phyloP scores from a whole-genome alignment of 2,329 filamentous ascomycete species.

The Monosporascus cannonballus region DNA sequence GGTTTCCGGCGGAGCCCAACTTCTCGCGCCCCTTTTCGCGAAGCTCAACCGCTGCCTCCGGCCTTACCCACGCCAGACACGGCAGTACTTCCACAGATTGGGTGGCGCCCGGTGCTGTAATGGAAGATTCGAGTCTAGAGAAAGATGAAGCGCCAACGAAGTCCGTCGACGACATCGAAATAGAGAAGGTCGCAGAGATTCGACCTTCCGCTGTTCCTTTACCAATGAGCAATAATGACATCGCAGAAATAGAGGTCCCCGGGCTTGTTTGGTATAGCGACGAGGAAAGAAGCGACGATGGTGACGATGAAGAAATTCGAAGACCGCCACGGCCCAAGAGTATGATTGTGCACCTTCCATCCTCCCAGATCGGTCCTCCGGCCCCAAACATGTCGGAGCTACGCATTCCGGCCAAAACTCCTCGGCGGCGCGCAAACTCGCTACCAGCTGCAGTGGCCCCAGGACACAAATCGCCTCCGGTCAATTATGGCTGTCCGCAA shows the following conservation, averaged over 20 bases:
- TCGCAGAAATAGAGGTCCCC: conserved; percentile 76
- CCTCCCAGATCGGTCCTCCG: conserved; percentile 22
- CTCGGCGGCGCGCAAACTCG: conserved; percentile 22
- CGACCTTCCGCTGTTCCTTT: conserved; percentile 61
- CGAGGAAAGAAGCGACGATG: conserved; percentile 48
- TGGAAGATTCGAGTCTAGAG: conserved; percentile 9
- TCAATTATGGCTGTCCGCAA: neutral
- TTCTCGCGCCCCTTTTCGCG: conserved; percentile 44
- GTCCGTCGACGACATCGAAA: neutral
- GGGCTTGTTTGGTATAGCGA: conserved; percentile 59
- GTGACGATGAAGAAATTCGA: conserved; percentile 22
- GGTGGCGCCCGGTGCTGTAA: conserved; percentile 31
- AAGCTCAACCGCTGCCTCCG: conserved; percentile 33
- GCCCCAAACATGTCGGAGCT: conserved; percentile 18
- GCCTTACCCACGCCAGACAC: conserved; percentile 28
- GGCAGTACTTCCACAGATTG: conserved; percentile 33
- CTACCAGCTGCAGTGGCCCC: conserved; percentile 18
- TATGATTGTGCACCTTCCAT: conserved; percentile 28
- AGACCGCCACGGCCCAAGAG: conserved; percentile 41
- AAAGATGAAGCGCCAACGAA: conserved; percentile 17
- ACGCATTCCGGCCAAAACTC: conserved; percentile 25
- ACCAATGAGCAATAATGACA: conserved; percentile 59
- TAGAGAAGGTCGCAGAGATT: conserved; percentile 9
- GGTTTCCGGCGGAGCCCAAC: conserved; percentile 46
- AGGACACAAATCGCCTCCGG: conserved; percentile 6